These are phyloP conservation scores for Knufia fluminis DNA, from an alignment of 2,329 filamentous ascomycete genomes.

Conservation along the genomic window DNA sequence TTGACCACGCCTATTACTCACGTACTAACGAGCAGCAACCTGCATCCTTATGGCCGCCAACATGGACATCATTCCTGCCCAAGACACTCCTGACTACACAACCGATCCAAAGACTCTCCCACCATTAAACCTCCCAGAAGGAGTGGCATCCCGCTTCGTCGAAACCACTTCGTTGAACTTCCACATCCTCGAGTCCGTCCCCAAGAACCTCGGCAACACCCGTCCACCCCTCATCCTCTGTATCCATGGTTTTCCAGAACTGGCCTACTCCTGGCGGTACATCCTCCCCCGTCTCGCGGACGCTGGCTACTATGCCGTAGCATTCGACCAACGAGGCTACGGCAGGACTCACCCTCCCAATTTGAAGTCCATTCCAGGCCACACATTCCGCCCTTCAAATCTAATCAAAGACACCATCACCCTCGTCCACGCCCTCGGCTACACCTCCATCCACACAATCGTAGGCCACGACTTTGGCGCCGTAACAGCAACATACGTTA, in stretches of 20 bases:
- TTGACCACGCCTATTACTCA: too few species aligned
- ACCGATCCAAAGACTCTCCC: conserved; percentile 25
- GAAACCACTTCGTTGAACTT: conserved; percentile 52
- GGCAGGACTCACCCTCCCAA: conserved; percentile 53
- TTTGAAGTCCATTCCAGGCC: conserved; percentile 27
- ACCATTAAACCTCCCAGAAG: conserved; percentile 46
- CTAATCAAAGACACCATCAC: conserved; percentile 55
- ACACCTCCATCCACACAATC: conserved; percentile 48
- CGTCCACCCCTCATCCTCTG: conserved; percentile 19
- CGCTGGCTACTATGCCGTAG: conserved; percentile 56
- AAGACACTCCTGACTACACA: conserved; percentile 5
- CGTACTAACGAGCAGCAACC: not conserved
- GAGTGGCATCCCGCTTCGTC: conserved; percentile 48
- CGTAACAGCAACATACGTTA: conserved; percentile 50
- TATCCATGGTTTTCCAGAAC: conserved; percentile 51
- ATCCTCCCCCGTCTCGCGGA: conserved; percentile 50
- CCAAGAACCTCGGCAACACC: conserved; percentile 11
- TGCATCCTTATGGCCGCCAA: not conserved
- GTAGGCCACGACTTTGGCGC: conserved; percentile 61
- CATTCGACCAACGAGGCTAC: conserved; percentile 59
- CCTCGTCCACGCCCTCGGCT: conserved; percentile 53
- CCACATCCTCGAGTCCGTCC: conserved; percentile 35
- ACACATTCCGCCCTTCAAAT: conserved; percentile 46
- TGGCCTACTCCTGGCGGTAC: conserved; percentile 61
- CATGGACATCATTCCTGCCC: conserved; percentile 7